phyloP scores from a whole-genome alignment of 768 basidiomycete genomes.

The Rhodotorula babjevae region DNA sequence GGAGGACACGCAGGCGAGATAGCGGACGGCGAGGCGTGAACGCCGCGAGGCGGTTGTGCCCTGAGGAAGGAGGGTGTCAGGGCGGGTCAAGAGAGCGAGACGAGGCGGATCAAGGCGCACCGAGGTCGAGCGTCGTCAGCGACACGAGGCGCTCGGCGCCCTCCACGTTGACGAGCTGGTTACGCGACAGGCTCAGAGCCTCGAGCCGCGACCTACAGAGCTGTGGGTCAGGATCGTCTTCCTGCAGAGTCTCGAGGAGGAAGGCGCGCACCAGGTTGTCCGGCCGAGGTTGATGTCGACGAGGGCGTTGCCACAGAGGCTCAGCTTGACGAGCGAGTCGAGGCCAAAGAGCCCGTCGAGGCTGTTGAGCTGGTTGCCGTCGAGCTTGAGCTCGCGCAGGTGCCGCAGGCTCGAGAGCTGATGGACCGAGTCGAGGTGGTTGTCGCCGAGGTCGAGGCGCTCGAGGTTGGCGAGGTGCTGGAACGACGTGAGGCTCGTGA shows the following conservation, averaged over 20 bases:
- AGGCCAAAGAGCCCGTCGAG: slow-evolving; percentile 72
- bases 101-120: slow-evolving; percentile 53
- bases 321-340: slow-evolving; percentile 77
- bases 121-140: slow-evolving; percentile 72
- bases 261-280: slow-evolving; percentile 62
- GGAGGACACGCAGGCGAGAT: slow-evolving; percentile 72
- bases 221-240: neutral
- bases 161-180: slow-evolving; percentile 58
- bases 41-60: slow-evolving; percentile 63
- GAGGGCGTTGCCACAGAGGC: slow-evolving; percentile 70
- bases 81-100: too few relatives aligned
- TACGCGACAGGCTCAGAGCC: slow-evolving; percentile 74
- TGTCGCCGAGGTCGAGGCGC: slow-evolving; percentile 81
- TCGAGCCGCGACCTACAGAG: slow-evolving; percentile 55
- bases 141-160: slow-evolving; percentile 54
- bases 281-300: slow-evolving; percentile 57
- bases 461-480: slow-evolving; percentile 79
- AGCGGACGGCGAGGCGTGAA: slow-evolving; percentile 53
- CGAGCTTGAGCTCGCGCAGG: slow-evolving; percentile 82
- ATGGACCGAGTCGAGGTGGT: slow-evolving; percentile 74
- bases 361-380: slow-evolving; percentile 71
- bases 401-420: slow-evolving; percentile 79
- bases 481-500: slow-evolving; percentile 82
- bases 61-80: slow-evolving; percentile 48
- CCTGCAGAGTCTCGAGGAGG: neutral